A percentile compares a stretch with the other conserved stretches of the same genome.
These are phyloP conservation scores for Fusarium sp. DNA, from an alignment of 2,329 filamentous ascomycete species.

Conservation along the genomic window DNA sequence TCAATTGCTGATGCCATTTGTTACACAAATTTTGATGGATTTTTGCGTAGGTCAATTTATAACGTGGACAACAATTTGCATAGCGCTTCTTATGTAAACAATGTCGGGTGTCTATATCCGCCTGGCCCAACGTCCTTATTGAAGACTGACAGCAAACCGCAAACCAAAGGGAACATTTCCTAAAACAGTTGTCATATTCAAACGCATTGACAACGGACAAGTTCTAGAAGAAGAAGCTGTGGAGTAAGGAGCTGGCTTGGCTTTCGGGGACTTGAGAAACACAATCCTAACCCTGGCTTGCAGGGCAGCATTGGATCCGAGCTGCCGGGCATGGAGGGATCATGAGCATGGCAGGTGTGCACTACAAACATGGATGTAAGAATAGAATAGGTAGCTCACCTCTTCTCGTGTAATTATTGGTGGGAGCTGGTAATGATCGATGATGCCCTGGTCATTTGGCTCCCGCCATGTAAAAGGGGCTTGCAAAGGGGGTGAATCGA, in stretches of 20 bases:
- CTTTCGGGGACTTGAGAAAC: slow-evolving; percentile 32
- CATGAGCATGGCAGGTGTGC: slow-evolving; percentile 23
- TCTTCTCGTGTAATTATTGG: slow-evolving; percentile 36
- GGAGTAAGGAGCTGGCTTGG: slow-evolving; percentile 31
- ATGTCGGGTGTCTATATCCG: neutral
- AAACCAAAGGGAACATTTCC: slow-evolving; percentile 12
- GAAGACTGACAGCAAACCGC: neutral
- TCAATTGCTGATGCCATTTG: neutral
- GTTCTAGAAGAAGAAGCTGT: slow-evolving; percentile 37
- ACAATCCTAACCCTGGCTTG: slow-evolving; percentile 23
- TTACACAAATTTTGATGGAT: neutral
- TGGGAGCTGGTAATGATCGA: slow-evolving; percentile 27
- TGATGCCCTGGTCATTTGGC: slow-evolving; percentile 24
- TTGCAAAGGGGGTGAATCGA: slow-evolving; percentile 20
- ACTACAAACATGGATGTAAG: slow-evolving; percentile 15
- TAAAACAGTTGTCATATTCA: neutral
- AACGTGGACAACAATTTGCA: neutral
- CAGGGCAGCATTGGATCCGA: slow-evolving; percentile 33
- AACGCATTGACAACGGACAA: slow-evolving; percentile 26
- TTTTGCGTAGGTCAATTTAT: too few species aligned
- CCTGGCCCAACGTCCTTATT: neutral
- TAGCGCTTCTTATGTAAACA: neutral
- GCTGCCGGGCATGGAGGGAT: slow-evolving; percentile 32
- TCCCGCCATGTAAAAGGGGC: slow-evolving; percentile 19
- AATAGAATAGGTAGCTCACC: slow-evolving; percentile 23